Conservation (phyloP, 2,329 filamentous ascomycete genomes). For the Raffaelea arxii region DNA sequence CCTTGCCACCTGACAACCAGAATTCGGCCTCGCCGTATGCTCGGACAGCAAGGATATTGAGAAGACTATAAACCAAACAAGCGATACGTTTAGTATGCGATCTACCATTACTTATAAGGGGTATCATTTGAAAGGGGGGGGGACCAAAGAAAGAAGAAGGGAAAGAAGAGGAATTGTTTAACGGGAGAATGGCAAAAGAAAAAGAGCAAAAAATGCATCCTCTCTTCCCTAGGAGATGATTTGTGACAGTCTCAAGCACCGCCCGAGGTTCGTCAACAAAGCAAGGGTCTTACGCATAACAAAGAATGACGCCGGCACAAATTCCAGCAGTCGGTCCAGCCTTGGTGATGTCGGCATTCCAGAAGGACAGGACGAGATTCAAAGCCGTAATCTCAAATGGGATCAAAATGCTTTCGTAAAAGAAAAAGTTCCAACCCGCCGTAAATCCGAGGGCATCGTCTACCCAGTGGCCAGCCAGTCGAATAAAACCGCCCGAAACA, state of each 20-base stretch:
- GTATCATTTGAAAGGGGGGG: neutral
- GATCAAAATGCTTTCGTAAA: constrained; percentile 30
- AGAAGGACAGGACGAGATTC: constrained; percentile 33
- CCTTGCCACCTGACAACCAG: constrained; percentile 34
- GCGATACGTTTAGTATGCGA: neutral
- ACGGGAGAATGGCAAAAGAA: neutral
- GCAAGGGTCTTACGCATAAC: constrained; percentile 12
- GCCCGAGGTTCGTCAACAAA: too few relatives aligned
- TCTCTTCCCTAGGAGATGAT: too few relatives aligned
- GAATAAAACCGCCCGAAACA: constrained; percentile 53
- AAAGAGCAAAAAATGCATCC: too few relatives aligned
- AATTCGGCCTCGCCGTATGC: constrained; percentile 33
- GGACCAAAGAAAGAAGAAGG: neutral
- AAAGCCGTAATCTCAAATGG: constrained; percentile 31
- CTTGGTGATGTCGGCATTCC: constrained; percentile 32
- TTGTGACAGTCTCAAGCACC: too few relatives aligned
- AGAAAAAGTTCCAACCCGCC: constrained; percentile 34
- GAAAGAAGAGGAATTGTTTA: neutral
- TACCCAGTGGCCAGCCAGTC: constrained; percentile 54
- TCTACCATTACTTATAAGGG: neutral
- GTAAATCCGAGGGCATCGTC: constrained; percentile 56
- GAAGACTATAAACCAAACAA: constrained; percentile 3
- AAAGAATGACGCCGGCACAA: constrained; percentile 40
- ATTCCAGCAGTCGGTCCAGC: constrained; percentile 29
- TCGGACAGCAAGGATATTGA: constrained; percentile 25